Percentiles rank a stretch among this genome's conserved stretches.
Evolutionary conservation across 768 basidiomycete species (phyloP).

Genomic region (Lactarius sp.): DNA sequence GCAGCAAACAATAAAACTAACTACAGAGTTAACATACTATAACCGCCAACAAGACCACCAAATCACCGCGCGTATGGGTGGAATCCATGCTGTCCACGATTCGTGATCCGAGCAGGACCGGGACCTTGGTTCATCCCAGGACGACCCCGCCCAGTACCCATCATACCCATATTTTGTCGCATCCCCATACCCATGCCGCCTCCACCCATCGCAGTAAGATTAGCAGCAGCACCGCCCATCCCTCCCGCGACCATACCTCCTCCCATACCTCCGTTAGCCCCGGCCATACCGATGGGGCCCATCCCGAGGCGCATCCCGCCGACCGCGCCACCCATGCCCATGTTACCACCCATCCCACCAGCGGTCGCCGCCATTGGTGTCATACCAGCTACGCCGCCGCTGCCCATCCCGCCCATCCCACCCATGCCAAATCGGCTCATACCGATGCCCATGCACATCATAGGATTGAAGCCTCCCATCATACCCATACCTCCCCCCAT

Average conservation of each 20-base stretch:
- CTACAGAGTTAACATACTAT: not conserved
- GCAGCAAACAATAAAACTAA: not conserved
- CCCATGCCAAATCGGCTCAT: constrained; percentile 18
- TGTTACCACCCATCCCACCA: too few relatives aligned
- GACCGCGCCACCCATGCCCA: constrained; percentile 31
- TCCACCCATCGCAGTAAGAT: constrained; percentile 23
- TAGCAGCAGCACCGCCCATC: constrained; percentile 30
- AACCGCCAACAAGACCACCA: not conserved
- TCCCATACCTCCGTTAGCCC: too few relatives aligned
- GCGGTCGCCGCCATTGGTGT: too few relatives aligned
- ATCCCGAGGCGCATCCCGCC: constrained; percentile 6
- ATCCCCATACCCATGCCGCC: constrained; percentile 38
- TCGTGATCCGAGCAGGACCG: constrained; percentile 45
- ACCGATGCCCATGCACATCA: too few relatives aligned
- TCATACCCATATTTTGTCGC: constrained; percentile 27
- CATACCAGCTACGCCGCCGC: constrained; percentile 23
- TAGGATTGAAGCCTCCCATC: constrained; percentile 24
- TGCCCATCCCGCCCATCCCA: constrained; percentile 36
- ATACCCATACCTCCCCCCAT: constrained; percentile 36
- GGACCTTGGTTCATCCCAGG: constrained; percentile 45
- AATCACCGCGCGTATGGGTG: constrained; percentile 74
- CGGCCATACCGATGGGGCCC: too few relatives aligned
- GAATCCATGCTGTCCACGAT: constrained; percentile 75
- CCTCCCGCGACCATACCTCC: too few relatives aligned
- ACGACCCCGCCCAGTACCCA: constrained; percentile 57